These are phyloP conservation scores for Jackrogersella multiformis DNA, from an alignment of 495 filamentous ascomycete genomes.

Conservation along the genomic window DNA sequence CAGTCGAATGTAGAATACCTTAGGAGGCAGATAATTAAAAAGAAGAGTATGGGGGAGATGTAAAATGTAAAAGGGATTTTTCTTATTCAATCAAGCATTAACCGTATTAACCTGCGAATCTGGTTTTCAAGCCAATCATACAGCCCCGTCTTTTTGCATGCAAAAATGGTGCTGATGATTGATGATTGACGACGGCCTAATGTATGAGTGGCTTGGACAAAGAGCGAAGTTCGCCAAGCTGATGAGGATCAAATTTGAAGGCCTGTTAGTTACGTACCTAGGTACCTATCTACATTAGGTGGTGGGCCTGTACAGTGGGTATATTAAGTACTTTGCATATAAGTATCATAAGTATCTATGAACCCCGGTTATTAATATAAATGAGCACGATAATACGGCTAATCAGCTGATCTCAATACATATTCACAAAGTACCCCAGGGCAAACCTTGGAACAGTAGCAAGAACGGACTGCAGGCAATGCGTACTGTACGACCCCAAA, in stretches of 20 bases:
- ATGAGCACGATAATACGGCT: background rate
- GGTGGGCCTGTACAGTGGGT: too few species aligned
- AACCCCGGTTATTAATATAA: background rate
- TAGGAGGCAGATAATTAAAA: background rate
- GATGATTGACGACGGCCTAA: constrained; percentile 9
- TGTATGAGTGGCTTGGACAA: constrained; percentile 32
- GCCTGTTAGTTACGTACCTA: background rate
- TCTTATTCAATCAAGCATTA: constrained; percentile 37
- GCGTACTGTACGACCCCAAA: constrained; percentile 16
- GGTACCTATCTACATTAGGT: background rate
- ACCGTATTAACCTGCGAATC: constrained; percentile 21
- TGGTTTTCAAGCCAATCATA: constrained; percentile 20
- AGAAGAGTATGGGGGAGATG: background rate
- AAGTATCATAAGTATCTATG: too few species aligned
- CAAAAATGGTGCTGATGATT: constrained; percentile 7
- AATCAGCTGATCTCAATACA: too few species aligned
- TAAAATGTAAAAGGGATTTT: constrained; percentile 17
- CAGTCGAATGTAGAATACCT: background rate
- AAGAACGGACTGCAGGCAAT: background rate
- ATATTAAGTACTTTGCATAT: background rate
- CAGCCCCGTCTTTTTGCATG: background rate
- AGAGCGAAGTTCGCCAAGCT: constrained; percentile 33
- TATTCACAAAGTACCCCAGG: background rate
- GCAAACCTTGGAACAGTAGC: background rate
- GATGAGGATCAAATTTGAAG: constrained; percentile 3